Base-by-base conservation (phyloP, 106 monocot species). In the Hemerocallis citrina region DNA sequence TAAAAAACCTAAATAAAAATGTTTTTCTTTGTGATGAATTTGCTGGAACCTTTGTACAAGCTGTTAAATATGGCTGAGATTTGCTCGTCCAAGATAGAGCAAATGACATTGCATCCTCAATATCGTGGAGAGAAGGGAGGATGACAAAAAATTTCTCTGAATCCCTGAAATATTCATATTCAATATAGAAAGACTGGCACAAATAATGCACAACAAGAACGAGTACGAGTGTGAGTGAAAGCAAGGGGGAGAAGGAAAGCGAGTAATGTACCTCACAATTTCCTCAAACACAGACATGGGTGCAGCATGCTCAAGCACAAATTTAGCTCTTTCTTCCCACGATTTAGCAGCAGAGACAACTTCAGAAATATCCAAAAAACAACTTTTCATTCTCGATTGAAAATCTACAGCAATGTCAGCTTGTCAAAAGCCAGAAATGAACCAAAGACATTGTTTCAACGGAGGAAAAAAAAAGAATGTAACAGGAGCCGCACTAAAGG, bases 241-340 rank as follows among this genome's bases (percentile, higher is more conserved):
- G 6, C 16, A 19, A 33, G 9, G 15, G 62, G 9, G 13, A 46
- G 22, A 9, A 31, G 19, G 42, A 32, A n/a, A n/a, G n/a, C n/a
- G n/a, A 19, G 11, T 41, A 9, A 43, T 34, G 43, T 65, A 89
- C 88, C 74, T 77, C 16, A 80, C 36, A 65, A 77, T 34, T 55
- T 71, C 54, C 55, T 84, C 80, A 72, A 84, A 89, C 27, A 80
- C 84, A 47, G 76, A 64, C 25, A 80, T 48, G 9, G 59, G 38
- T 24, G 74, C 70, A 36, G 55, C 46, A 57, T 71, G 42, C 41
- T 58, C 64, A 43, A 89, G 74, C 55, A 77, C n/a, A 77, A 30
- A 69, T 43, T 40, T 74, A 42, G 84, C 88, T 64, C 63, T 77
- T 43, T 80, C 77, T 73, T 80, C 88, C 88, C 88, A 89, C 48